These are phyloP conservation scores for Gracilaria gracilis DNA, from an alignment of 23 red algal genomes.

Conservation along the genomic window DNA sequence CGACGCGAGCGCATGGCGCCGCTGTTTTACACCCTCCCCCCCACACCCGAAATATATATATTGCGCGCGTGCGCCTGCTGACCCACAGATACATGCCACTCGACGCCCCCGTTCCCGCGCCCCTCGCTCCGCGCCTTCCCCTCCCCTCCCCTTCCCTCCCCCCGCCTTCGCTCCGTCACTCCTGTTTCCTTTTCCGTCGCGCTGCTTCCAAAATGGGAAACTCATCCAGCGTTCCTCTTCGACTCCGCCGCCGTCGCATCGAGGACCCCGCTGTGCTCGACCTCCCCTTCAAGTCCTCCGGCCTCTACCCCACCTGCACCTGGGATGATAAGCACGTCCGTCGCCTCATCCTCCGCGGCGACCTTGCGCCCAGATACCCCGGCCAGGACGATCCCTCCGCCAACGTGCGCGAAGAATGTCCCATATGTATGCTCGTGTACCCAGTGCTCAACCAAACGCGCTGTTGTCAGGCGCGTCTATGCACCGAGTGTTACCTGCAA, in stretches of 20 bases:
- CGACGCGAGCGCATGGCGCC: not conserved
- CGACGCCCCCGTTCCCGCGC: not conserved
- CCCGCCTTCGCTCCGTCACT: not conserved
- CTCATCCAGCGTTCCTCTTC: conserved; percentile 19
- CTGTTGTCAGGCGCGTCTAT: conserved; percentile 63
- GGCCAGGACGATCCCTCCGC: conserved; percentile 48
- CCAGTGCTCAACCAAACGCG: conserved; percentile 72
- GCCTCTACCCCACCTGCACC: conserved; percentile 60
- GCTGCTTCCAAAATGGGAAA: conserved; percentile 30
- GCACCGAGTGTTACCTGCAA: conserved; percentile 87
- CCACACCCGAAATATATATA: not conserved
- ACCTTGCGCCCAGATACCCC: conserved; percentile 56
- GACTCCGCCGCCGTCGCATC: conserved; percentile 22
- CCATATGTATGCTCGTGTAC: conserved; percentile 82
- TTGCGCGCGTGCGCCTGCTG: not conserved
- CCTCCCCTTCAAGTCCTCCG: conserved; percentile 59
- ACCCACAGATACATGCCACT: too few species aligned
- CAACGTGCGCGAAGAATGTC: conserved; percentile 68
- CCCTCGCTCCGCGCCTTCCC: not conserved
- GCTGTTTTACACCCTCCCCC: not conserved
- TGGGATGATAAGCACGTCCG: conserved; percentile 66
- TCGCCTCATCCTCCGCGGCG: conserved; percentile 53
- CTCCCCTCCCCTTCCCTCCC: not conserved
- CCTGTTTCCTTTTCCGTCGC: not conserved
- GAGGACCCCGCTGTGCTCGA: conserved; percentile 36